Percentiles rank a stretch among this genome's conserved stretches.
These are phyloP conservation scores for Theileria annulata DNA, from an alignment of 169 alveolate species.

Conservation along the genomic window DNA sequence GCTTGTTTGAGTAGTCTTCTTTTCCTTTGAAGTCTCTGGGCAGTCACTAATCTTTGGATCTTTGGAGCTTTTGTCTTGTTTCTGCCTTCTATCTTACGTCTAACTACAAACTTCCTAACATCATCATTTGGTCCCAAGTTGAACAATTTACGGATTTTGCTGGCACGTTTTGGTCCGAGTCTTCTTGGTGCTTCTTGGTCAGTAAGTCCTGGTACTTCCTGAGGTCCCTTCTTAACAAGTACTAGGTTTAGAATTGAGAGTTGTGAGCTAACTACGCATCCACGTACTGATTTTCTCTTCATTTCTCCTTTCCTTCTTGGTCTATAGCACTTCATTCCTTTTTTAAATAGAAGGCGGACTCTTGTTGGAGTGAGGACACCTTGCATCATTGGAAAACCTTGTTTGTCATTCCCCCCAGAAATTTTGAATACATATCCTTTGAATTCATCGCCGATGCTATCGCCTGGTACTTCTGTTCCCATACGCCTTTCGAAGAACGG, in stretches of 20 bases:
- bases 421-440: conserved; percentile 93
- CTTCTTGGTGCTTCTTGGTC: conserved; percentile 95
- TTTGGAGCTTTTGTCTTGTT: conserved; percentile 94
- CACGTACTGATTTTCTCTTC: conserved; percentile 99
- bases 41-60: conserved; percentile 99
- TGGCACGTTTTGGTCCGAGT: conserved; percentile 99
- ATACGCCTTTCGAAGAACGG: conserved; percentile 97
- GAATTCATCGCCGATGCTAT: conserved; percentile 96
- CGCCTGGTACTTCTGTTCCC: conserved; percentile 98
- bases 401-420: conserved; percentile 99
- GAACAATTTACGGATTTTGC: conserved; percentile 94
- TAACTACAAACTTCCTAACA: conserved; percentile 93
- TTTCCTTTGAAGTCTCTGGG: conserved; percentile 96
- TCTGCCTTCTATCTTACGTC: conserved; percentile 86
- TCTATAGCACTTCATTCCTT: conserved; percentile 94
- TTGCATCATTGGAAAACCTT: conserved; percentile 99
- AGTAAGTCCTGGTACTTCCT: conserved; percentile 96
- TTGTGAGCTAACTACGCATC: conserved; percentile 99
- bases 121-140: conserved; percentile 92
- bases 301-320: conserved; percentile 97
- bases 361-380: conserved; percentile 93
- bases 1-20: conserved; percentile 72
- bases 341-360: conserved; percentile 85
- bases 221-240: conserved; percentile 96
- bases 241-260: conserved; percentile 94